Evolutionary conservation across 805 yeast genomes (phyloP), one percentile per base, ranked within the genome.

Genomic region (Candida patagonica): DNA sequence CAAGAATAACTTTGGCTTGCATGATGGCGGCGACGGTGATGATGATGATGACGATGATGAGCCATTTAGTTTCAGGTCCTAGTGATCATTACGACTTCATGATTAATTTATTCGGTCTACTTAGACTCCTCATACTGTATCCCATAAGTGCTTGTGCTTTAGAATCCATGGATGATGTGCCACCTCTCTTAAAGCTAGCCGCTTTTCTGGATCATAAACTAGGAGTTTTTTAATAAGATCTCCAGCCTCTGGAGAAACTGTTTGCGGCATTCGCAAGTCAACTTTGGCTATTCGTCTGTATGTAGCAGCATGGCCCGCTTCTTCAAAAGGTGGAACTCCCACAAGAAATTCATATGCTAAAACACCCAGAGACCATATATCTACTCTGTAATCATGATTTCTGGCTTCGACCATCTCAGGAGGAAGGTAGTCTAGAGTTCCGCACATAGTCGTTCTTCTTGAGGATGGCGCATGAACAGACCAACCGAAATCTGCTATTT

Each of bases 401-500:
- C 73, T 77, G 1, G 83, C 78, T 45, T 81, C 92, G 5, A 89
- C 84, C 82, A 92, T 79, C 61, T 89, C 98, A 6, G 98, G 98
- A 0, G 97, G 94, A 12, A 92, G 62, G 52, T 89, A 89, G 60
- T 92, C 97, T 30, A 89, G 65, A 0, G 98, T 92, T 0, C 98
- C 97, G 61, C 97, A 92, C 65, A 92, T 73, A 0, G 97, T 89
- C 12, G 76, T 68, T 52, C 96, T 65, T 46, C 74, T 71, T 26
- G 68, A 62, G 0, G 71, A 62, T 1, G 76, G 74, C 0, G 82
- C 71, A 49, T 76, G 77, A 2, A 88, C 89, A 41, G 94, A 81
- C 96, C 96, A 89, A 10, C 98, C 98, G 57, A 92, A 89, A 61
- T 89, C 98, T 15, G 95, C 80, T 27, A 89, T 69, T 57, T 88